phyloP scores from a whole-genome alignment of 345 rosid genomes.

The Draba incana region DNA sequence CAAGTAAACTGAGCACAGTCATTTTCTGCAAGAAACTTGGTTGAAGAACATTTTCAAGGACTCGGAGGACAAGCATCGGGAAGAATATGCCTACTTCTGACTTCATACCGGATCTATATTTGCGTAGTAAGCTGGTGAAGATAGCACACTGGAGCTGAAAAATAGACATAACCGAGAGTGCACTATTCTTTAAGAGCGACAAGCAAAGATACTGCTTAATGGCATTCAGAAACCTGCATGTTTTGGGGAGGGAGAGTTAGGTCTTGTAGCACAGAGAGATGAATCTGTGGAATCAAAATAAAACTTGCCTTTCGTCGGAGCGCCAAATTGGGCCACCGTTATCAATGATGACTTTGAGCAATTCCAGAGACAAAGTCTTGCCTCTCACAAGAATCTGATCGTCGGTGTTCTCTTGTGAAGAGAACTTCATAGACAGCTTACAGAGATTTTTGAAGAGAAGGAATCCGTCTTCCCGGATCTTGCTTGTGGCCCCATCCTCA shows the following conservation, averaged over 20 bases:
- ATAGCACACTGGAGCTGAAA: constrained; percentile 97
- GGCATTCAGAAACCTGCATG: constrained; percentile 82
- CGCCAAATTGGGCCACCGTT: constrained; percentile 81
- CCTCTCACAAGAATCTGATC: constrained; percentile 94
- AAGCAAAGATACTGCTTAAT: constrained; percentile 88
- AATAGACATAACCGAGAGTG: constrained; percentile 88
- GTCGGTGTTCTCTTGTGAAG: constrained; percentile 86
- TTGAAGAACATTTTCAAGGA: constrained; percentile 95
- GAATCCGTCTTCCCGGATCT: constrained; percentile 89
- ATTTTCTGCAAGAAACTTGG: constrained; percentile 97
- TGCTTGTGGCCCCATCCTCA: constrained; percentile 51
- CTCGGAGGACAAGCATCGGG: constrained; percentile 93
- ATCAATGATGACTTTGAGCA: constrained; percentile 76
- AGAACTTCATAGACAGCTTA: constrained; percentile 92
- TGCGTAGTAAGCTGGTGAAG: constrained; percentile 70
- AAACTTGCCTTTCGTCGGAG: constrained; percentile 70
- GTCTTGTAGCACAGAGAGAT: constrained; percentile 7
- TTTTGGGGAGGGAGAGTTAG: constrained; percentile 22
- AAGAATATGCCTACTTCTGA: constrained; percentile 93
- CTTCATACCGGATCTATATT: constrained; percentile 83
- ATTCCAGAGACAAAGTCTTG: constrained; percentile 77
- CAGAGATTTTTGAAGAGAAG: constrained; percentile 83
- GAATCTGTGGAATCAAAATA: constrained; percentile 21
- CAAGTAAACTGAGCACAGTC: constrained; percentile 87
- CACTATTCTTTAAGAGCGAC: constrained; percentile 93